Evolutionary conservation across 768 basidiomycete genomes (phyloP).

Genomic region (Nevesoporus exiguus): DNA sequence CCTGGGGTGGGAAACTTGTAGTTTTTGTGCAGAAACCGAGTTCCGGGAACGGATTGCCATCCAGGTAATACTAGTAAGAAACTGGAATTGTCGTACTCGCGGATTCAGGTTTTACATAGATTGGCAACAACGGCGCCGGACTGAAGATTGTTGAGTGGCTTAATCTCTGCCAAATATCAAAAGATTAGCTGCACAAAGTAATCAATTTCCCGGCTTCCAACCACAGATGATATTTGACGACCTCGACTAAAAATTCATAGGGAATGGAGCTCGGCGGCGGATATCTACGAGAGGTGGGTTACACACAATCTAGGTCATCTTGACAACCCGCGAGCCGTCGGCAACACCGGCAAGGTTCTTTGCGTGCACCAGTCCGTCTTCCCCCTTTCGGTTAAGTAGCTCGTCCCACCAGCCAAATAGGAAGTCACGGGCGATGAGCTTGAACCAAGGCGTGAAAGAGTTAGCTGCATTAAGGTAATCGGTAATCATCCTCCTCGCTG

Average conservation of each 20-base stretch:
- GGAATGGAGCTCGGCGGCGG: too few species aligned
- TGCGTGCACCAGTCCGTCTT: constrained; percentile 52
- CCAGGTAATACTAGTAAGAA: too few species aligned
- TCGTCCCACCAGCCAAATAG: constrained; percentile 99
- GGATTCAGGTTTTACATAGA: too few species aligned
- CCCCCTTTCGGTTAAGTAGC: constrained; percentile 58
- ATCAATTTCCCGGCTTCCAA: not conserved
- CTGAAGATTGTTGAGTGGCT: too few species aligned
- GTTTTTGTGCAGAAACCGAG: too few species aligned
- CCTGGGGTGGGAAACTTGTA: too few species aligned
- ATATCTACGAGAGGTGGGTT: too few species aligned
- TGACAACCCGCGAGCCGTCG: constrained; percentile 72
- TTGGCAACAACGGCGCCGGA: too few species aligned
- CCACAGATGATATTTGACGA: not conserved
- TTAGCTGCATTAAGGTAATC: constrained; percentile 48
- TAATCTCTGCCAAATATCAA: too few species aligned
- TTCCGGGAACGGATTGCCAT: too few species aligned
- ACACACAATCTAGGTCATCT: constrained; percentile 43
- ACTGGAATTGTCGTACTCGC: too few species aligned
- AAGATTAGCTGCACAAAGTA: not conserved
- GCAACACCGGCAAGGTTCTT: constrained; percentile 53
- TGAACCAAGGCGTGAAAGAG: constrained; percentile 98
- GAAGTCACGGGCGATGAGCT: constrained; percentile 94
- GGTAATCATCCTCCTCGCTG: not conserved
- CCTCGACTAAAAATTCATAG: not conserved